Conservation (phyloP, 2,329 filamentous ascomycete genomes). For the Trichoderma sp. region DNA sequence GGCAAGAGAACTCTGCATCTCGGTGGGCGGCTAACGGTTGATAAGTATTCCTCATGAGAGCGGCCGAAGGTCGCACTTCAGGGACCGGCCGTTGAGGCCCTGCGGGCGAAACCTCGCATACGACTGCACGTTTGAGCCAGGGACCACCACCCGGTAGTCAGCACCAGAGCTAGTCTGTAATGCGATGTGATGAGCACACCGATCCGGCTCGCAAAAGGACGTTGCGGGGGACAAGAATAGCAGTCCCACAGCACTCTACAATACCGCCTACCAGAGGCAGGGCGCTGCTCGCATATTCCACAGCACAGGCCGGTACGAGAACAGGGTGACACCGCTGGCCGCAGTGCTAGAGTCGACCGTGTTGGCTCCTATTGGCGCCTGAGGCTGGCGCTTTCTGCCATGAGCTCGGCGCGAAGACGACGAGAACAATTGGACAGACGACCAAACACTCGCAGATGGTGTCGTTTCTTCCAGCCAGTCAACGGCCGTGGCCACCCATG, state of each 20-base stretch:
- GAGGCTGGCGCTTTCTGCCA: slow-evolving; percentile 23
- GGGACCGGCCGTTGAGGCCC: slow-evolving; percentile 14
- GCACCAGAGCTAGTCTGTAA: slow-evolving; percentile 26
- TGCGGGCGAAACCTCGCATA: slow-evolving; percentile 24
- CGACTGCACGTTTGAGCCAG: slow-evolving; percentile 20
- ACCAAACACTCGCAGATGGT: slow-evolving; percentile 22
- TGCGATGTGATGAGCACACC: slow-evolving; percentile 28
- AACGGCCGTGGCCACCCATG: slow-evolving; percentile 10
- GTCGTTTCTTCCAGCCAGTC: slow-evolving; percentile 23
- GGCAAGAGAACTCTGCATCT: slow-evolving; percentile 39
- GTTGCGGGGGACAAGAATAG: slow-evolving; percentile 28
- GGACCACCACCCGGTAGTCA: slow-evolving; percentile 23
- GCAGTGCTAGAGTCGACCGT: slow-evolving; percentile 9
- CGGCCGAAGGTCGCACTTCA: slow-evolving; percentile 19
- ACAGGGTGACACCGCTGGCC: slow-evolving; percentile 13
- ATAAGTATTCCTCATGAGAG: slow-evolving; percentile 47
- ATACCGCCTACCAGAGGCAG: not conserved
- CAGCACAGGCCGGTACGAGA: slow-evolving; percentile 16
- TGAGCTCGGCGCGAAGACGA: slow-evolving; percentile 27
- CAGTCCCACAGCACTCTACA: slow-evolving; percentile 17
- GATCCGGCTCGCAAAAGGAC: slow-evolving; percentile 23
- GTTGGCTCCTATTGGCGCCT: slow-evolving; percentile 25
- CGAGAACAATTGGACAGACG: slow-evolving; percentile 26
- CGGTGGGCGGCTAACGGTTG: slow-evolving; percentile 48
- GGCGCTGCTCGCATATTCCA: slow-evolving; percentile 9